These are phyloP conservation scores for Aspergillus sclerotioniger DNA, from an alignment of 495 filamentous ascomycete species.

Conservation along the genomic window DNA sequence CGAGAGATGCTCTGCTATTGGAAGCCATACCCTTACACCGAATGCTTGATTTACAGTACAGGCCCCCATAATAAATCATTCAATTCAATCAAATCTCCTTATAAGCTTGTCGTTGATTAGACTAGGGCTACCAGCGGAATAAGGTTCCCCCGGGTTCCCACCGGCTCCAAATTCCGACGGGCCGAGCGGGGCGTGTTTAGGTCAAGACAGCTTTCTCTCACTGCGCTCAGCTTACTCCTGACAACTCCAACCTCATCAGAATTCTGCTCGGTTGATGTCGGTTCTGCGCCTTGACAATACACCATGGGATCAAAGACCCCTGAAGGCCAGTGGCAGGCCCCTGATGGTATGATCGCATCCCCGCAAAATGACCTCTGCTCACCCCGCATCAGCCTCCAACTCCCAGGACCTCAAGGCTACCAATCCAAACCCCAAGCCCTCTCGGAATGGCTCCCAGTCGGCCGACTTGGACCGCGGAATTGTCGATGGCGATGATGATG, in stretches of 20 bases:
- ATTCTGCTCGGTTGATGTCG: background rate
- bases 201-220: background rate
- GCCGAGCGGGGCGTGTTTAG: too few relatives aligned
- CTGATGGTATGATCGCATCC: slow-evolving; percentile 11
- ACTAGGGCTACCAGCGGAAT: too few relatives aligned
- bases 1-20: too few relatives aligned
- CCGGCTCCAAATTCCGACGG: too few relatives aligned
- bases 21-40: too few relatives aligned
- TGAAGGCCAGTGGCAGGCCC: slow-evolving; percentile 11
- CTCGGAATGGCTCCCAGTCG: slow-evolving; percentile 41
- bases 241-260: background rate
- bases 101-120: too few relatives aligned
- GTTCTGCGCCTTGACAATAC: background rate
- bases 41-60: too few relatives aligned
- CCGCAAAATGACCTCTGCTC: slow-evolving; percentile 11
- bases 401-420: slow-evolving; percentile 20
- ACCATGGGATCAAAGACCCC: slow-evolving; percentile 20
- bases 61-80: too few relatives aligned
- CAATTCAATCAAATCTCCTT: too few relatives aligned
- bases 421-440: slow-evolving; percentile 27
- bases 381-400: slow-evolving; percentile 2
- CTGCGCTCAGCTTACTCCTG: background rate
- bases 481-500: slow-evolving; percentile 52
- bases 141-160: too few relatives aligned
- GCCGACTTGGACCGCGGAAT: slow-evolving; percentile 21